These are phyloP conservation scores for Mucor saturninus DNA, from an alignment of 371 early-diverging fungal species.

Conservation along the genomic window DNA sequence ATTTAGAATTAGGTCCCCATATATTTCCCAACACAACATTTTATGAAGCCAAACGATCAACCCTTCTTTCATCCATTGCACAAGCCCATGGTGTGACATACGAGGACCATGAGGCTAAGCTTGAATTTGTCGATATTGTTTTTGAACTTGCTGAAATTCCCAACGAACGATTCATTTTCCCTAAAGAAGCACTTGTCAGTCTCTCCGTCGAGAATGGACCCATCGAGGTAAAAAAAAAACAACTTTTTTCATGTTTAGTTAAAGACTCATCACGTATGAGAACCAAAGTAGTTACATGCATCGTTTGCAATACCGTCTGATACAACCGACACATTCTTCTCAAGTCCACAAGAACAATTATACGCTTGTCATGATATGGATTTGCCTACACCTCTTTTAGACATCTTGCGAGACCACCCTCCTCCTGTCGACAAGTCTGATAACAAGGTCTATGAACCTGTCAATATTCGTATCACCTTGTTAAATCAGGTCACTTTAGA, in stretches of 20 bases:
- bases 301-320: constrained; percentile 42
- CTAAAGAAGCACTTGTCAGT: constrained; percentile 39
- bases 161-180: constrained; percentile 51
- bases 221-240: neutral
- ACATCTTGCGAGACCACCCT: no score
- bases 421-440: no score
- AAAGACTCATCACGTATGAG: neutral
- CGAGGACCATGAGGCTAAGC: neutral
- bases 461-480: constrained; percentile 30
- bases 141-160: constrained; percentile 49
- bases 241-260: neutral
- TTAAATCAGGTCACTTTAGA: constrained; percentile 23
- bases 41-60: constrained; percentile 44
- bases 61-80: constrained; percentile 30
- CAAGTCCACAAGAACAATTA: constrained; percentile 18
- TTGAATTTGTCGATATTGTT: constrained; percentile 42
- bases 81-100: constrained; percentile 3
- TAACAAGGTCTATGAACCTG: constrained; percentile 27
- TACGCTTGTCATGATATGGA: constrained; percentile 26
- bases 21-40: constrained; percentile 42
- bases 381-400: no score
- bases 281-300: constrained; percentile 7
- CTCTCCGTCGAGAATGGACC: neutral
- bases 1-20: constrained; percentile 48
- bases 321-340: neutral